A percentile compares a stretch with the other conserved stretches of the same genome.
phyloP scores from a whole-genome alignment of 306 rosid species.

The Acacia acuminata region DNA sequence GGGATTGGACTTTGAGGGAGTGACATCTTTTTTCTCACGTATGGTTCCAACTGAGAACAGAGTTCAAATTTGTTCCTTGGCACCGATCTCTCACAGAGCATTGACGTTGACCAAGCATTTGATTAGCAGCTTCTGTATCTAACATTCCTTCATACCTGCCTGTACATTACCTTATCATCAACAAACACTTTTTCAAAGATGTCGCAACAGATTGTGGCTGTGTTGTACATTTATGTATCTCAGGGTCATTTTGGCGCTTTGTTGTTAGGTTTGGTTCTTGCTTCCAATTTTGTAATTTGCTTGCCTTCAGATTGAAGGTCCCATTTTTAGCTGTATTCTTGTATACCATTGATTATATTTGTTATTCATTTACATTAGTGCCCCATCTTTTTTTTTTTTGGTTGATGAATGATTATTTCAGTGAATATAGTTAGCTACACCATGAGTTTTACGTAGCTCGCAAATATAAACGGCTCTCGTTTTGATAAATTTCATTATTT shows the following conservation, averaged over 20 bases:
- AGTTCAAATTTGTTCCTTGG: slow-evolving; percentile 37
- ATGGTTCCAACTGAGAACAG: slow-evolving; percentile 44
- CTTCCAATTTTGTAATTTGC: slow-evolving; percentile 33
- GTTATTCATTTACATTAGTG: slow-evolving; percentile 49
- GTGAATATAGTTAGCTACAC: slow-evolving; percentile 32
- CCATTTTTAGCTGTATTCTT: slow-evolving; percentile 33
- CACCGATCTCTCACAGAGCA: slow-evolving; percentile 32
- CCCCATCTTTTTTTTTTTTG: slow-evolving; percentile 24
- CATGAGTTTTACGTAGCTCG: background rate
- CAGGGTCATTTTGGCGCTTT: slow-evolving; percentile 31
- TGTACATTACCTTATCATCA: slow-evolving; percentile 43
- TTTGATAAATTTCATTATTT: background rate
- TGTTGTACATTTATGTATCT: slow-evolving; percentile 35
- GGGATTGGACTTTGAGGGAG: slow-evolving; percentile 52
- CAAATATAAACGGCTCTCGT: background rate
- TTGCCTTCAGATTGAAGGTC: slow-evolving; percentile 42
- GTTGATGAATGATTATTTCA: slow-evolving; percentile 20
- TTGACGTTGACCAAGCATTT: slow-evolving; percentile 29
- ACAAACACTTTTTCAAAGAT: slow-evolving; percentile 30
- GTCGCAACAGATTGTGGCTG: slow-evolving; percentile 31
- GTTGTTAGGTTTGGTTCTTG: slow-evolving; percentile 27
- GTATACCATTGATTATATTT: slow-evolving; percentile 36
- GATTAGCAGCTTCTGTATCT: slow-evolving; percentile 32
- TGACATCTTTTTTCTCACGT: slow-evolving; percentile 39
- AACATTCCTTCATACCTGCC: slow-evolving; percentile 36